Evolutionary conservation across 2,329 filamentous ascomycete species (phyloP).

Genomic region (Xylariaceae sp.): DNA sequence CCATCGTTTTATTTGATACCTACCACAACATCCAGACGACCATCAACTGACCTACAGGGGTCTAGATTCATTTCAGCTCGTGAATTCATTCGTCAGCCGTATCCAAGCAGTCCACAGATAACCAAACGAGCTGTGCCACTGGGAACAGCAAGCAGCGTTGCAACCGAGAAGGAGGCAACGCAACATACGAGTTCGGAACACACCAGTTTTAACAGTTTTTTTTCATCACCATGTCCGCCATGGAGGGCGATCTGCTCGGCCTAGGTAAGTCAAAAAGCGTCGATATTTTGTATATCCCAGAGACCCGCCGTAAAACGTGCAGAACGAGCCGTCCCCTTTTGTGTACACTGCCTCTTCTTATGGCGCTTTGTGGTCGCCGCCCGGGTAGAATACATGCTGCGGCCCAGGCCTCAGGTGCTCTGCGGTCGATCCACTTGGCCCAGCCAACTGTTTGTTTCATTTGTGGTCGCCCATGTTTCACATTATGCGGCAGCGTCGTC

Average conservation of each 20-base stretch:
- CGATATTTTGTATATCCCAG: constrained; percentile 1
- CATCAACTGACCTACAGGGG: constrained; percentile 7
- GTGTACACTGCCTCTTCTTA: constrained; percentile 4
- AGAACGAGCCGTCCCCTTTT: constrained; percentile 6
- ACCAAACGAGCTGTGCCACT: constrained; percentile 10
- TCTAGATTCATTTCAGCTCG: constrained; percentile 1
- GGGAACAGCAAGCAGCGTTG: constrained; percentile 11
- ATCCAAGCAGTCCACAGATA: constrained; percentile 8
- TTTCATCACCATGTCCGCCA: constrained; percentile 15
- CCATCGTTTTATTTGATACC: constrained; percentile 10
- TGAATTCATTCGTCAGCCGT: constrained; percentile 9
- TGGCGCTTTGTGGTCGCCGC: neutral
- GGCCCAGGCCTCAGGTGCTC: neutral
- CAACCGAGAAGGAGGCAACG: constrained; percentile 9
- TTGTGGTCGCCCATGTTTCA: constrained; percentile 44
- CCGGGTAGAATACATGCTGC: constrained; percentile 1
- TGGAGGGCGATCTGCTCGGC: constrained; percentile 22
- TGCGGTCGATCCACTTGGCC: constrained; percentile 35
- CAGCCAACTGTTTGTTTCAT: constrained; percentile 40
- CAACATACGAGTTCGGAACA: constrained; percentile 12
- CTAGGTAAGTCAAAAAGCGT: constrained; percentile 22
- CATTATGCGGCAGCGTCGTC: constrained; percentile 39
- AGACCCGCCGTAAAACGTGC: constrained; percentile 1
- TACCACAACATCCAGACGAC: constrained; percentile 13
- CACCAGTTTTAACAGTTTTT: constrained; percentile 12